Conservation (phyloP, 1,284 basidiomycete species). For the Apiotrichum siamense region DNA sequence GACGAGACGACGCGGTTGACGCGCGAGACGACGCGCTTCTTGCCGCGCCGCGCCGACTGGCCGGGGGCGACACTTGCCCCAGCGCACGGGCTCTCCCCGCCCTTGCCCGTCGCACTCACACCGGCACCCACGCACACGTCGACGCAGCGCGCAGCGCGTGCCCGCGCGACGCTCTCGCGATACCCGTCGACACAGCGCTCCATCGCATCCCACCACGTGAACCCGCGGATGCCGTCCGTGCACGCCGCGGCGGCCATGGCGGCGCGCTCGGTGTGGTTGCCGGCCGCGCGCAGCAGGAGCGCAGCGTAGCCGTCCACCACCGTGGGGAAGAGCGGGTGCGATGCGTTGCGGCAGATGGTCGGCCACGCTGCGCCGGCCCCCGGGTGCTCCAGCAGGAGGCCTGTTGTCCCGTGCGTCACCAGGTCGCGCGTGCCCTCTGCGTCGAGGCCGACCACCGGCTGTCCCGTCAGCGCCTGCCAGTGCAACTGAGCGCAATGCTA, state of each 20-base stretch:
- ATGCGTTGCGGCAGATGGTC: conserved; percentile 36
- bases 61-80: not conserved
- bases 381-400: conserved; percentile 47
- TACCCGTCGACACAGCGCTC: conserved; percentile 54
- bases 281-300: conserved; percentile 45
- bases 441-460: conserved; percentile 54
- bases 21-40: conserved; percentile 11
- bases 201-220: conserved; percentile 56
- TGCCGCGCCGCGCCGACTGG: not conserved
- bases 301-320: conserved; percentile 49
- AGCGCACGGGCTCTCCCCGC: too few relatives aligned
- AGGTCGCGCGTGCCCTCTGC: conserved; percentile 57
- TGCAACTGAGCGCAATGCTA: not conserved
- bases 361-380: conserved; percentile 34
- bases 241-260: conserved; percentile 48
- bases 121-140: not conserved
- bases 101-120: too few relatives aligned
- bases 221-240: conserved; percentile 46
- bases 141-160: conserved; percentile 8
- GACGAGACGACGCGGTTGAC: conserved; percentile 24
- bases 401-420: conserved; percentile 50
- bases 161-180: conserved; percentile 44
- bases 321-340: conserved; percentile 39
- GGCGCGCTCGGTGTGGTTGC: conserved; percentile 41
- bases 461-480: not conserved